phyloP scores from a whole-genome alignment of 208 protist species.

The Trypanosomatidae sp. region DNA sequence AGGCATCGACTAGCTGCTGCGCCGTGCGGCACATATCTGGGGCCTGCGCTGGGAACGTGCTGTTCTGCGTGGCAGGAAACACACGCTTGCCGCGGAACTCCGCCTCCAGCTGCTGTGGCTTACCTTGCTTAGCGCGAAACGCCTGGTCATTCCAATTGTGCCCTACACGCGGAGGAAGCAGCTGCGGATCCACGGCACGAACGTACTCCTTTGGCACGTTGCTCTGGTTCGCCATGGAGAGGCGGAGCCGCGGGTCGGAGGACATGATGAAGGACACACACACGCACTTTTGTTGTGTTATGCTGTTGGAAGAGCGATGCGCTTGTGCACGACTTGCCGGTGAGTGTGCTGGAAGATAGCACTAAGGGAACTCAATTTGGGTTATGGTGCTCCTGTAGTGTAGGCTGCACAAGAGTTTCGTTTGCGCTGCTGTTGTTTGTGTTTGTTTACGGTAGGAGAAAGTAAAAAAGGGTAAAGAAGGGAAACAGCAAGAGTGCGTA shows the following conservation, averaged over 20 bases:
- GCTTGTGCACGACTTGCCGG: background rate
- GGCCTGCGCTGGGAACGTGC: conserved; percentile 39
- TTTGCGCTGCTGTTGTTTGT: background rate
- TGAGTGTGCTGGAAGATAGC: background rate
- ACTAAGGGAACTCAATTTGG: background rate
- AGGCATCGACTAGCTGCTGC: conserved; percentile 70
- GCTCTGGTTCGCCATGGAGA: conserved; percentile 30
- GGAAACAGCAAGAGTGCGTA: background rate
- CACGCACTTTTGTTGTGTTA: background rate
- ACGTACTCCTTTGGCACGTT: conserved; percentile 84
- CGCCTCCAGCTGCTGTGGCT: conserved; percentile 80
- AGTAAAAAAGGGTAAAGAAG: background rate
- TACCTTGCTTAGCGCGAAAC: conserved; percentile 77
- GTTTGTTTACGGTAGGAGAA: background rate
- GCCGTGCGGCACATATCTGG: conserved; percentile 61
- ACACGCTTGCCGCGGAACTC: conserved; percentile 79
- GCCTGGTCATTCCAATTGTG: conserved; percentile 91
- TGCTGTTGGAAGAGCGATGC: background rate
- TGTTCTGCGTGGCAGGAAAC: conserved; percentile 47
- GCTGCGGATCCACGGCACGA: conserved; percentile 61
- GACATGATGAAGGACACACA: conserved; percentile 15
- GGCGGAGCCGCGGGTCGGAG: conserved; percentile 27
- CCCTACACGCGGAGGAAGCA: conserved; percentile 82
- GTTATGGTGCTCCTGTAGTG: background rate
- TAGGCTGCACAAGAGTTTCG: background rate